These are phyloP conservation scores for Solanum pimpinellifolium DNA, from an alignment of 257 asterid genomes.

Conservation along the genomic window DNA sequence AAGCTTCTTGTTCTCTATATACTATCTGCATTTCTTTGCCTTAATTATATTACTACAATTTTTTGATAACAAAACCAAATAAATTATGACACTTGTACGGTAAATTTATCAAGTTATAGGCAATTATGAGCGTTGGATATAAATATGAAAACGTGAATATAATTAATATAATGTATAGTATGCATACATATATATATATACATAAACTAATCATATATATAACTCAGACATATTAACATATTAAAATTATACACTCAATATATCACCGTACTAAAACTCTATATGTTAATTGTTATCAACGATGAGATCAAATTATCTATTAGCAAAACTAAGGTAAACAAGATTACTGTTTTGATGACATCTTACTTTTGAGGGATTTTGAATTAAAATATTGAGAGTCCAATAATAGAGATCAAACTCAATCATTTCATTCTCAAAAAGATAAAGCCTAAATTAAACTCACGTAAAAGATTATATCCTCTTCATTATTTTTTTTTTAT, in stretches of 20 bases:
- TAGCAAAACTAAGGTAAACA: not conserved
- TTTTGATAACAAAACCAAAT: not conserved
- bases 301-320: not conserved
- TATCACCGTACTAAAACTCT: too few relatives aligned
- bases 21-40: not conserved
- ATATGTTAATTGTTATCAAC: too few relatives aligned
- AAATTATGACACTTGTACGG: not conserved
- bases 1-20: not conserved
- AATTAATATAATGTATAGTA: too few relatives aligned
- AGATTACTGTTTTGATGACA: not conserved
- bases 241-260: too few relatives aligned
- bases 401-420: not conserved
- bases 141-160: too few relatives aligned
- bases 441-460: not conserved
- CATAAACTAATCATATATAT: too few relatives aligned
- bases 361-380: not conserved
- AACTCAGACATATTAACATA: too few relatives aligned
- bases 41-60: not conserved
- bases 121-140: too few relatives aligned
- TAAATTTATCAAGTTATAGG: not conserved
- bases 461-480: not conserved
- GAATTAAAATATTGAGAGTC: not conserved
- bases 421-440: not conserved
- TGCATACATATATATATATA: too few relatives aligned
- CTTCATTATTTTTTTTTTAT: not conserved